phyloP scores from a whole-genome alignment of 768 basidiomycete genomes.

The Macrocybe gigantea region DNA sequence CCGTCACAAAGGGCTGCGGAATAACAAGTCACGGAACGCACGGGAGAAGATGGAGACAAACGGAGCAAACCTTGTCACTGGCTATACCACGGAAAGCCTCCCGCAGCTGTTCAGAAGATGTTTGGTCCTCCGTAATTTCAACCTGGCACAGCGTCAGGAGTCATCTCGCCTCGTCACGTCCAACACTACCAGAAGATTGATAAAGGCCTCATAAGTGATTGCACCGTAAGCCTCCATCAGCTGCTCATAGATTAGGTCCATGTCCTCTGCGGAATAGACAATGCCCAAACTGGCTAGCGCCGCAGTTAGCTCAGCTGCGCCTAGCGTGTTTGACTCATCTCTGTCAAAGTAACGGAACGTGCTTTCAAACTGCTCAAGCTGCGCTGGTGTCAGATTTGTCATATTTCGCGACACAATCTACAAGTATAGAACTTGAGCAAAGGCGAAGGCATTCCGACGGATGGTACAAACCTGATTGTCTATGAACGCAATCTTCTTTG shows the following conservation, averaged over 20 bases:
- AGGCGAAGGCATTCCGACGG: neutral
- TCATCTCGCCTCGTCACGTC: neutral
- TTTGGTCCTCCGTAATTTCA: constrained; percentile 94
- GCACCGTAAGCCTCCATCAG: constrained; percentile 78
- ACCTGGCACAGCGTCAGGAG: constrained; percentile 44
- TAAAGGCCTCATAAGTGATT: constrained; percentile 90
- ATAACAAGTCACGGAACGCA: neutral
- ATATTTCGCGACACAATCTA: constrained; percentile 92
- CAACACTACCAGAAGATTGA: constrained; percentile 74
- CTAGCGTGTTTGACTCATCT: constrained; percentile 86
- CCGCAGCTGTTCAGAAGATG: constrained; percentile 84
- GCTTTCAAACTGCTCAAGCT: constrained; percentile 93
- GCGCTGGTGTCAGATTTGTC: constrained; percentile 92
- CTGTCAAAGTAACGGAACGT: constrained; percentile 98
- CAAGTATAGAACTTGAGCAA: constrained; percentile 3
- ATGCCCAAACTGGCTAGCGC: constrained; percentile 93
- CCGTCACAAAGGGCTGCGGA: constrained; percentile 82
- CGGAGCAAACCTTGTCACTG: constrained; percentile 65
- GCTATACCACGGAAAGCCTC: constrained; percentile 93
- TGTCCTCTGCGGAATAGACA: constrained; percentile 88
- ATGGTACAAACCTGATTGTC: constrained; percentile 77
- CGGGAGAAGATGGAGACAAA: neutral
- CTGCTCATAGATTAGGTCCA: constrained; percentile 78
- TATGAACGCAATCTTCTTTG: constrained; percentile 91
- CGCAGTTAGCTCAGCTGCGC: constrained; percentile 81